Evolutionary conservation across 176 grass and related monocot genomes (phyloP), one percentile per base, ranked within the genome.

Genomic region (Luzula sylvatica): DNA sequence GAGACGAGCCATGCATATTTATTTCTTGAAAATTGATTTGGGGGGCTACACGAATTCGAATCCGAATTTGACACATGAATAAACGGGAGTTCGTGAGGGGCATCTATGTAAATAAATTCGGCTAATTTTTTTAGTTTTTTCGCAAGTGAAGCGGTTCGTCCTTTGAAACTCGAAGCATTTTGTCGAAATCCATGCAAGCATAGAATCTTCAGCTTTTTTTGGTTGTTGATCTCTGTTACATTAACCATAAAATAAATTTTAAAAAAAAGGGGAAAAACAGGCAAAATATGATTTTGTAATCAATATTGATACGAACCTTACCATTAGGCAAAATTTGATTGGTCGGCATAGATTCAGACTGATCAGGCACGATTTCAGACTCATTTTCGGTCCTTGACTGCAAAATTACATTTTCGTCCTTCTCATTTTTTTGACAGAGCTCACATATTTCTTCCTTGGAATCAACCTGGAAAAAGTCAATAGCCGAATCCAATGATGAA

Each of bases 161-260:
- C 92, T 74, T 89, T 89, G 62, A 89, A 96, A 68, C 65, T 75
- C 26, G 92, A 96, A 13, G 68, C 71, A 5, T 82, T 96, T 55
- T 96, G 92, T n/a, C 84, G 85, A 49, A 96, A 96, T 50, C 84
- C 92, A 68, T 96, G 92, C 56, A 96, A 74, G 64, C 92, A 96
- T 28, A 96, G 77, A 45, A 89, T 86, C 57, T 65, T 89, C 55
- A 96, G 35, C 65, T 68, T 86, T 26, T 62, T 86, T 35, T 50
- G 45, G 21, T 57, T 24, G 50, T 79, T 65, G 40, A 26, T 48
- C 72, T 38, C 90, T 96, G 83, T 52, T 35, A 9, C 11, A 45
- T 45, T 9, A 14, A 14, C 14, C 14, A 9, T 45, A 14, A 9
- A 45, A 45, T 9, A n/a, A n/a, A 45, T 41, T 22, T 41, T 7